These are phyloP conservation scores for Hortiboletus flavorubellus DNA, from an alignment of 768 basidiomycete genomes.

Conservation along the genomic window DNA sequence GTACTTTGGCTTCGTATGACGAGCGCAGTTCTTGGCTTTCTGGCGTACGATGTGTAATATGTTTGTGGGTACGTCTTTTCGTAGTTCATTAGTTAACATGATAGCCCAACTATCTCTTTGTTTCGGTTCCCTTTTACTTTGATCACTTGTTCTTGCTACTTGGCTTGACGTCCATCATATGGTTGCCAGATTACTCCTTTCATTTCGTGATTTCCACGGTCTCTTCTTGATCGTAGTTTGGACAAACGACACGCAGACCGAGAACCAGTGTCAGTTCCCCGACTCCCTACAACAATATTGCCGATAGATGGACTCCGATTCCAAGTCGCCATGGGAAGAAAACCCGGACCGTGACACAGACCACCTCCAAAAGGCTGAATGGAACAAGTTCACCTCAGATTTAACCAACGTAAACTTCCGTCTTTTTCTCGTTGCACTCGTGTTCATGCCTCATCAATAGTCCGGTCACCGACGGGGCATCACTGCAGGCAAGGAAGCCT, in stretches of 20 bases:
- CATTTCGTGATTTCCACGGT: no score
- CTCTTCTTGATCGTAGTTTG: no score
- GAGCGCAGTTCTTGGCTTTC: no score
- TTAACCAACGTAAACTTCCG: slow-evolving; percentile 61
- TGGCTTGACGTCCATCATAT: no score
- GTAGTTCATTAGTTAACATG: neutral
- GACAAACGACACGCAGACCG: no score
- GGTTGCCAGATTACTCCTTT: no score
- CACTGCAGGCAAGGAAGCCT: slow-evolving; percentile 82
- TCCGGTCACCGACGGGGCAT: slow-evolving; percentile 97
- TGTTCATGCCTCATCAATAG: slow-evolving; percentile 37
- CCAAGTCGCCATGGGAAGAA: slow-evolving; percentile 54
- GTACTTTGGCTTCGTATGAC: neutral
- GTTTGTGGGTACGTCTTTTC: neutral
- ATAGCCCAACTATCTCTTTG: no score
- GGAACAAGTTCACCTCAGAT: slow-evolving; percentile 62
- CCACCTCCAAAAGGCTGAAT: slow-evolving; percentile 50
- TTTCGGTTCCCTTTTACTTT: no score
- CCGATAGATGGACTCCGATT: slow-evolving; percentile 35
- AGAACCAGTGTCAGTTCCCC: no score
- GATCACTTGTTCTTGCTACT: no score
- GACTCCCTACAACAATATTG: no score
- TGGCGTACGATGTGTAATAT: neutral
- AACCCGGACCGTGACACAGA: slow-evolving; percentile 27
- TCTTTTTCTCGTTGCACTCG: neutral